A percentile compares a stretch with the other conserved stretches of the same genome.
These are phyloP conservation scores for Pythium rishiriense DNA, from an alignment of 352 stramenopile genomes.

Conservation along the genomic window DNA sequence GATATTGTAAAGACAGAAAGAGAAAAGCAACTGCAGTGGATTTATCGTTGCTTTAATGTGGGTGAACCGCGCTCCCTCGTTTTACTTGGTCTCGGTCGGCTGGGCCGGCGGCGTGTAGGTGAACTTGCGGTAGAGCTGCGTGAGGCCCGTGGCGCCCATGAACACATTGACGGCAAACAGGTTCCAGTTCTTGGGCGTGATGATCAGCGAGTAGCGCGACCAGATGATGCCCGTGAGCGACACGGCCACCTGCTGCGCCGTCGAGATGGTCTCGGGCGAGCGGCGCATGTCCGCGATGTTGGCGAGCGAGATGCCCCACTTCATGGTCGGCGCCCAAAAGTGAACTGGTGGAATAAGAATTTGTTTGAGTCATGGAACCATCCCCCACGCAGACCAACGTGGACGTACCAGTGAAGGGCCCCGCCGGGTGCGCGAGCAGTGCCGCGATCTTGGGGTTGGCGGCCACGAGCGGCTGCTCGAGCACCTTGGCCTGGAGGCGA, in stretches of 20 bases:
- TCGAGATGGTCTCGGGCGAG: constrained; percentile 77
- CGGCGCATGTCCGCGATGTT: constrained; percentile 88
- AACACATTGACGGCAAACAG: constrained; percentile 90
- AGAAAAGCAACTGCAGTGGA: neutral
- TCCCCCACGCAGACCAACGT: neutral
- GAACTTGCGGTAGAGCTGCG: constrained; percentile 83
- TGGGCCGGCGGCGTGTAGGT: constrained; percentile 35
- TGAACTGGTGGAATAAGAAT: too few species aligned
- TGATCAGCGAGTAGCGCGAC: constrained; percentile 87
- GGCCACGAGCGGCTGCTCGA: constrained; percentile 66
- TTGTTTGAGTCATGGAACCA: too few species aligned
- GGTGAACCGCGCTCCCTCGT: neutral
- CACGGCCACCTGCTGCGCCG: constrained; percentile 81
- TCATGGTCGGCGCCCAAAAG: constrained; percentile 90
- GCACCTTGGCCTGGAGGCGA: constrained; percentile 70
- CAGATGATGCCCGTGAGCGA: constrained; percentile 87
- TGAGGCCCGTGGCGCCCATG: constrained; percentile 84
- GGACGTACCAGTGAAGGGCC: constrained; percentile 78
- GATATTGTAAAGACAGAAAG: neutral
- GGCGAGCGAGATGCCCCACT: constrained; percentile 87
- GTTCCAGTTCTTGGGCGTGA: constrained; percentile 92
- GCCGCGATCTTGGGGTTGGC: constrained; percentile 63
- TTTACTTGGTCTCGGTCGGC: constrained; percentile 5
- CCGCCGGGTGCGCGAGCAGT: constrained; percentile 75
- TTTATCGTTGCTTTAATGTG: neutral